These are phyloP conservation scores for Entophlyctis helioformis DNA, from an alignment of 192 early-diverging fungal species.

Conservation along the genomic window DNA sequence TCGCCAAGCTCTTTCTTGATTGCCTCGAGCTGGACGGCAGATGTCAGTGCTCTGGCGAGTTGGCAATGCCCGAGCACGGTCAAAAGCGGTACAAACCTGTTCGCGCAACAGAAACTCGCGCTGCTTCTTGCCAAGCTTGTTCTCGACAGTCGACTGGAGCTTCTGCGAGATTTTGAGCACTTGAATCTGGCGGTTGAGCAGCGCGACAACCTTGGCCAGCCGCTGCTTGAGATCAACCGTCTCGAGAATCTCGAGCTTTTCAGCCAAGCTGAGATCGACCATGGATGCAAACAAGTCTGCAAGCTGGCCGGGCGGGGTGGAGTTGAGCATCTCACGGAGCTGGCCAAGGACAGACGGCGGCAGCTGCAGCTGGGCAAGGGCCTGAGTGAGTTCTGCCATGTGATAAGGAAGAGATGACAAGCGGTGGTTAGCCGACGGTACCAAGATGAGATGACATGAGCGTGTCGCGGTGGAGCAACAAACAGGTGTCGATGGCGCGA, in stretches of 20 bases:
- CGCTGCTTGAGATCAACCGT: constrained; percentile 41
- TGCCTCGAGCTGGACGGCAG: constrained; percentile 44
- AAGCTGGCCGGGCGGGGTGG: constrained; percentile 37
- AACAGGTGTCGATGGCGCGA: neutral
- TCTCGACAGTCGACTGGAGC: constrained; percentile 58
- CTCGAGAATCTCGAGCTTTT: constrained; percentile 57
- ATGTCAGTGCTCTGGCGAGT: neutral
- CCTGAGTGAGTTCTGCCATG: constrained; percentile 34
- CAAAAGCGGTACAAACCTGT: constrained; percentile 33
- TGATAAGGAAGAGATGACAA: neutral
- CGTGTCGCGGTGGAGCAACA: neutral
- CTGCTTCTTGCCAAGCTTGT: constrained; percentile 66
- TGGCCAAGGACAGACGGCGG: constrained; percentile 51
- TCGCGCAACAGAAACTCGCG: constrained; percentile 67
- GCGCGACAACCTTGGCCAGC: constrained; percentile 38
- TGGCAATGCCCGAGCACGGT: neutral
- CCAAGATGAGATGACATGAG: neutral
- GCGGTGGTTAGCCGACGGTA: neutral
- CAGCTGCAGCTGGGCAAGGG: constrained; percentile 44
- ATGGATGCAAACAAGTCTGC: constrained; percentile 60
- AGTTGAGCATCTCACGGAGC: constrained; percentile 52
- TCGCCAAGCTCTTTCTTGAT: constrained; percentile 74
- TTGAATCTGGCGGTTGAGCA: constrained; percentile 63
- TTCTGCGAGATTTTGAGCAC: constrained; percentile 69
- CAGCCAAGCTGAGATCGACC: constrained; percentile 57